These are phyloP conservation scores for Austropuccinia psidii DNA, from an alignment of 1,284 basidiomycete genomes.

Conservation along the genomic window DNA sequence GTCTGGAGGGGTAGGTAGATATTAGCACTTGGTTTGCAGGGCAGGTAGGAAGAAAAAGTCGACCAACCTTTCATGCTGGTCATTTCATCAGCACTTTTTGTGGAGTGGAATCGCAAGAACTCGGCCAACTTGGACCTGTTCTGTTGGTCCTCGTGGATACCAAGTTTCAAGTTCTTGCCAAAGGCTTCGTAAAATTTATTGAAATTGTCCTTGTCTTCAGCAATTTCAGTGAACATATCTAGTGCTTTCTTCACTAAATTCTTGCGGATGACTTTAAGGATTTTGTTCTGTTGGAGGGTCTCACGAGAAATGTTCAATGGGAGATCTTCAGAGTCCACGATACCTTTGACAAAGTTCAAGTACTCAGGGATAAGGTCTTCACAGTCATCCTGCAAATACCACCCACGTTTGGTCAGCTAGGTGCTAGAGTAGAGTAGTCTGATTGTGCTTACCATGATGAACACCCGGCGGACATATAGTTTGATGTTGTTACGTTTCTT, in stretches of 20 bases:
- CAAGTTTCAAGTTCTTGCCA: slow-evolving; percentile 89
- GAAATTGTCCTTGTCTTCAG: slow-evolving; percentile 99
- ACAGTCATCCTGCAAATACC: slow-evolving; percentile 65
- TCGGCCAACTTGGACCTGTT: slow-evolving; percentile 99
- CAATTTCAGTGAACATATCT: slow-evolving; percentile 90
- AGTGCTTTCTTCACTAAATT: slow-evolving; percentile 91
- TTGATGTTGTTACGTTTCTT: slow-evolving; percentile 99
- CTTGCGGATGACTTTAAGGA: slow-evolving; percentile 92
- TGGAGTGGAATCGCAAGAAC: slow-evolving; percentile 98
- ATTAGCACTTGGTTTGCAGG: not conserved
- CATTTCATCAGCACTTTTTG: slow-evolving; percentile 85
- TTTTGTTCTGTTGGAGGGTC: slow-evolving; percentile 99
- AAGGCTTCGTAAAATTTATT: slow-evolving; percentile 88
- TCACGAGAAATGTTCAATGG: slow-evolving; percentile 99
- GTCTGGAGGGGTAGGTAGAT: slow-evolving; percentile 54
- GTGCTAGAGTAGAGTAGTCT: too few species aligned
- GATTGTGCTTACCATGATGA: slow-evolving; percentile 66
- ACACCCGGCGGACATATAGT: slow-evolving; percentile 99
- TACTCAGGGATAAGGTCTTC: slow-evolving; percentile 99
- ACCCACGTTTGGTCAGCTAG: not conserved
- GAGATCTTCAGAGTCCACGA: slow-evolving; percentile 99
- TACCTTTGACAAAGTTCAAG: slow-evolving; percentile 98
- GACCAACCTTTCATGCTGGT: slow-evolving; percentile 80
- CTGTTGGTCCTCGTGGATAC: slow-evolving; percentile 98
- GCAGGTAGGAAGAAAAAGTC: slow-evolving; percentile 22